A percentile compares a stretch with the other conserved stretches of the same genome.
phyloP scores from a whole-genome alignment of 805 yeast species.

The Lipomyces yamadae region DNA sequence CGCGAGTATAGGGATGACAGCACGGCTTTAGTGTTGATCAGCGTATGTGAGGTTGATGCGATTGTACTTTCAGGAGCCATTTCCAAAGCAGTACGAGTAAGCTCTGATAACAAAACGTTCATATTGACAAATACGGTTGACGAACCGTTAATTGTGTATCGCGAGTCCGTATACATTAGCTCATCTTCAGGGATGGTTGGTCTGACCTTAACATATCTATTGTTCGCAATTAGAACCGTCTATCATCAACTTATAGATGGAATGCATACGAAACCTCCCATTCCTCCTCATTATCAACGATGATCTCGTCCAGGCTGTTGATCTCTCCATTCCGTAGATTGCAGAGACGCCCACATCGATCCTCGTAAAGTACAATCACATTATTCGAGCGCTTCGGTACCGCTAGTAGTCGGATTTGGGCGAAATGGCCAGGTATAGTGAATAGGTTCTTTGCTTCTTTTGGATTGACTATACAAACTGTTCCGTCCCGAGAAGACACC shows the following conservation, averaged over 20 bases:
- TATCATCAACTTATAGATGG: neutral
- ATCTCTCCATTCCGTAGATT: conserved; percentile 32
- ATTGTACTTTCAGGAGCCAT: neutral
- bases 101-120: conserved; percentile 15
- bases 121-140: conserved; percentile 34
- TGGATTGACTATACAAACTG: conserved; percentile 29
- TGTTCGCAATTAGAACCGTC: neutral
- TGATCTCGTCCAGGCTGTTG: conserved; percentile 28
- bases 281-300: conserved; percentile 31
- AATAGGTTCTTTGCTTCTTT: conserved; percentile 18
- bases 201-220: conserved; percentile 26
- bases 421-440: conserved; percentile 36
- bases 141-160: conserved; percentile 33
- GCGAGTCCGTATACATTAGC: conserved; percentile 31
- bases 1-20: conserved; percentile 30
- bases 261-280: conserved; percentile 30
- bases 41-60: conserved; percentile 3
- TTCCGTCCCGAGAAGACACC: conserved; percentile 33
- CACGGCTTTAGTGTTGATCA: conserved; percentile 25
- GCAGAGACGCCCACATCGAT: conserved; percentile 23
- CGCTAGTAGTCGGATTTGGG: conserved; percentile 25
- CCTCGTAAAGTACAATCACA: conserved; percentile 32
- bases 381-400: conserved; percentile 30
- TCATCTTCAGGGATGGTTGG: conserved; percentile 33
- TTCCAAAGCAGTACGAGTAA: conserved; percentile 12